phyloP scores from a whole-genome alignment of 495 filamentous ascomycete genomes.

The Xylaria curta region DNA sequence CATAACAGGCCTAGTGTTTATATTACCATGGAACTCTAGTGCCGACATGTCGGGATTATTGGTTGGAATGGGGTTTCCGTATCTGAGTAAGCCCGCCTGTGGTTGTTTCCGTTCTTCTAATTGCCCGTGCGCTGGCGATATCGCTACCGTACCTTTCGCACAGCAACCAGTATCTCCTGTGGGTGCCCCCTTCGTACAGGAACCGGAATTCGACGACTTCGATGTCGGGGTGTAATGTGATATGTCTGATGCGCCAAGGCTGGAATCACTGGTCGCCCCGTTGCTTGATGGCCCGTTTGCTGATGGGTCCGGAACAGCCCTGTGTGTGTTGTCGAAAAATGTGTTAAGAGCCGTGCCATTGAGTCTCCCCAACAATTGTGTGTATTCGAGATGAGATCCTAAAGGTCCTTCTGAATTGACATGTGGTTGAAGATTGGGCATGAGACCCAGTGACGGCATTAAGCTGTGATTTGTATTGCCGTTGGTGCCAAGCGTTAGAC shows the following conservation, averaged over 20 bases:
- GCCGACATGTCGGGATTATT: not conserved
- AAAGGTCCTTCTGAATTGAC: constrained; percentile 3
- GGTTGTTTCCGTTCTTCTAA: constrained; percentile 21
- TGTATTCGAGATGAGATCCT: constrained; percentile 3
- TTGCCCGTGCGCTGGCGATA: constrained; percentile 25
- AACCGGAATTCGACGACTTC: constrained; percentile 22
- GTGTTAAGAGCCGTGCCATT: constrained; percentile 10
- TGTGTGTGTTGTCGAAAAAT: constrained; percentile 18
- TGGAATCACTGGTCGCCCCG: constrained; percentile 28
- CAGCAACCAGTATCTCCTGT: constrained; percentile 32
- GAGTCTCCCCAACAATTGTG: constrained; percentile 21
- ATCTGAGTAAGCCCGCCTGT: constrained; percentile 14
- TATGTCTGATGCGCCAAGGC: constrained; percentile 28
- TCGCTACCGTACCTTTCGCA: constrained; percentile 1
- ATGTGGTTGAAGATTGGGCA: constrained; percentile 6
- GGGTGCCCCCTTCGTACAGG: constrained; percentile 25
- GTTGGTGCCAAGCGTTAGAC: constrained; percentile 7
- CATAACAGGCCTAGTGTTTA: constrained; percentile 16
- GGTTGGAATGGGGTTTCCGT: constrained; percentile 15
- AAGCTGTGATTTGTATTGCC: constrained; percentile 1
- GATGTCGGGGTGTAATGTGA: constrained; percentile 34
- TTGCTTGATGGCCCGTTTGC: constrained; percentile 25
- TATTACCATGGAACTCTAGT: constrained; percentile 9
- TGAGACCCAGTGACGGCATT: constrained; percentile 7
- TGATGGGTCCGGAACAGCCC: not conserved